phyloP scores from a whole-genome alignment of 83 land plant species.

The Picea abies region DNA sequence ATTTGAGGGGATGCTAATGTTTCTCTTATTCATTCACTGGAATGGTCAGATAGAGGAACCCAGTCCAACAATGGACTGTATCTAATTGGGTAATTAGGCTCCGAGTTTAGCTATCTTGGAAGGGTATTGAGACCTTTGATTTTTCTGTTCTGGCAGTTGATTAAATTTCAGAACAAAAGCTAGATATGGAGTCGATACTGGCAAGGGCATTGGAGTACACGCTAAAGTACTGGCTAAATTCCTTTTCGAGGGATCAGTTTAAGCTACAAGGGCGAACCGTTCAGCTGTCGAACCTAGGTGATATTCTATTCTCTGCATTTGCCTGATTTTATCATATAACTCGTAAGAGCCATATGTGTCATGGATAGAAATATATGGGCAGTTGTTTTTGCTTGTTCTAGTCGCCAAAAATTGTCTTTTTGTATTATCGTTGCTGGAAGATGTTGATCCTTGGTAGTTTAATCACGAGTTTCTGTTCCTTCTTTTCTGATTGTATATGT shows the following conservation, averaged over 20 bases:
- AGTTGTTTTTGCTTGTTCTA: conserved; percentile 3
- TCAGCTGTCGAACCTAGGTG: conserved; percentile 92
- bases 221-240: conserved; percentile 95
- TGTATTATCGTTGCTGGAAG: neutral
- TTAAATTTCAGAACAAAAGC: neutral
- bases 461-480: neutral
- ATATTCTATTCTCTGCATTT: conserved; percentile 1
- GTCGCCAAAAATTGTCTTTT: neutral
- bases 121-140: neutral
- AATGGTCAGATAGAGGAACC: too few relatives aligned
- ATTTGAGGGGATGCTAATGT: too few relatives aligned
- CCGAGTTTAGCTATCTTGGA: too few relatives aligned
- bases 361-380: neutral
- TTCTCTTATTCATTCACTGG: too few relatives aligned
- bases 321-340: too few relatives aligned
- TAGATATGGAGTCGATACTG: conserved; percentile 86
- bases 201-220: conserved; percentile 93
- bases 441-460: neutral
- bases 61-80: too few relatives aligned
- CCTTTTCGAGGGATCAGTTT: conserved; percentile 95
- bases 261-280: conserved; percentile 92
- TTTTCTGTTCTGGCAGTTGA: neutral
- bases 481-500: neutral
- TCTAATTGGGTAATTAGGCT: too few relatives aligned
- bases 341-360: neutral